Percentiles rank a stretch among this genome's conserved stretches.
These are phyloP conservation scores for Epichloe baconii DNA, from an alignment of 2,329 filamentous ascomycete species.

Conservation along the genomic window DNA sequence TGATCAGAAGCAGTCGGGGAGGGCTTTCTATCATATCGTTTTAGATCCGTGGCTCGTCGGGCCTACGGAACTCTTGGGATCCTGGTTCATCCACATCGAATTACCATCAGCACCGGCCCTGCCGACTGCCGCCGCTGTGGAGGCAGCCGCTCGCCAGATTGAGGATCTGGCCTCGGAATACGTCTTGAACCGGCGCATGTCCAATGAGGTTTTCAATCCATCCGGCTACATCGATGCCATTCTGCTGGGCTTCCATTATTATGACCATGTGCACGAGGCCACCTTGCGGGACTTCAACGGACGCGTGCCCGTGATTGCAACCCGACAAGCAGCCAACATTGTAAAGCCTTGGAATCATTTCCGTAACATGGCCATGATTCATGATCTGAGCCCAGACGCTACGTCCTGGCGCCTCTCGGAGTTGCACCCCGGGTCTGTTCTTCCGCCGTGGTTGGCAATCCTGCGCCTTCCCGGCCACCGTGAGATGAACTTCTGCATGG, in stretches of 20 bases:
- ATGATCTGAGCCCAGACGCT: not conserved
- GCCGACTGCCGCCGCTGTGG: conserved; percentile 5
- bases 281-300: conserved; percentile 4
- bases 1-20: conserved; percentile 10
- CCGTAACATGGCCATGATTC: conserved; percentile 3
- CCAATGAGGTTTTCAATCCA: conserved; percentile 7
- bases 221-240: conserved; percentile 7
- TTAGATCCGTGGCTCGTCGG: conserved; percentile 22
- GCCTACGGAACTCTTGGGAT: conserved; percentile 7
- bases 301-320: conserved; percentile 6
- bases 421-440: conserved; percentile 2
- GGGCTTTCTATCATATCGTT: conserved; percentile 19
- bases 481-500: conserved; percentile 6
- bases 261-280: conserved; percentile 7
- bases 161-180: conserved; percentile 6
- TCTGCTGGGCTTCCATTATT: conserved; percentile 6
- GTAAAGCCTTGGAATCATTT: conserved; percentile 7
- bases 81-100: conserved; percentile 13
- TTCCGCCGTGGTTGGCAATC: conserved; percentile 5
- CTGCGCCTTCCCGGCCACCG: conserved; percentile 7
- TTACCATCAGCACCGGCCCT: conserved; percentile 5
- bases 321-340: conserved; percentile 6
- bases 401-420: conserved; percentile 3
- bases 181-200: conserved; percentile 6
- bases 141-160: conserved; percentile 5